A percentile compares a stretch with the other conserved stretches of the same genome.
Conservation (phyloP, 495 filamentous ascomycete genomes). For the Rusavskia elegans region DNA sequence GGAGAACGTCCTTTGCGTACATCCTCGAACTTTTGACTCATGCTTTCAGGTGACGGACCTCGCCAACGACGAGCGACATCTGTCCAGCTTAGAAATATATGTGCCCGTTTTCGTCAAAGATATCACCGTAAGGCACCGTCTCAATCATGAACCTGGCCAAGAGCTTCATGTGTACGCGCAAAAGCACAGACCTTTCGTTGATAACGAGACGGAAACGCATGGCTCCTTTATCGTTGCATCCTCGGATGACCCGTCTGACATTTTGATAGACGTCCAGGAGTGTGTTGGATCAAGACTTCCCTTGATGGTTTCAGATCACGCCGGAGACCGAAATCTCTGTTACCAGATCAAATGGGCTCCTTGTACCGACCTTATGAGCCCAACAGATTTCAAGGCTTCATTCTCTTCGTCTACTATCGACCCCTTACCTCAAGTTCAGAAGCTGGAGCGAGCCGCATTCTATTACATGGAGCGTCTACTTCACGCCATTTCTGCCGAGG, state of each 20-base stretch:
- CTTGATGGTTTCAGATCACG: too few species aligned
- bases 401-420: not conserved
- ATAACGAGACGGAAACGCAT: not conserved
- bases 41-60: slow-evolving; percentile 15
- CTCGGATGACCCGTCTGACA: not conserved
- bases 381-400: not conserved
- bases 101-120: not conserved
- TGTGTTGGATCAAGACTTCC: not conserved
- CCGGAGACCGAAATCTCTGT: not conserved
- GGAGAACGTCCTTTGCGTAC: slow-evolving; percentile 28
- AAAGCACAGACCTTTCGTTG: not conserved
- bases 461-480: not conserved
- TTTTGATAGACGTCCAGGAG: not conserved
- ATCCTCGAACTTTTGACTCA: slow-evolving; percentile 31
- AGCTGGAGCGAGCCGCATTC: not conserved
- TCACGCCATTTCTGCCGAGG: not conserved
- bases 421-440: not conserved
- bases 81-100: not conserved
- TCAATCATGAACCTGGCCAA: too few species aligned
- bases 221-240: not conserved
- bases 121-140: not conserved
- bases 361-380: not conserved
- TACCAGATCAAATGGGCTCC: not conserved
- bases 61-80: not conserved
- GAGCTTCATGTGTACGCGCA: not conserved